Evolutionary conservation across 768 basidiomycete species (phyloP), one percentile per base, ranked within the genome.

Genomic region (Leccinum disarticulatum): DNA sequence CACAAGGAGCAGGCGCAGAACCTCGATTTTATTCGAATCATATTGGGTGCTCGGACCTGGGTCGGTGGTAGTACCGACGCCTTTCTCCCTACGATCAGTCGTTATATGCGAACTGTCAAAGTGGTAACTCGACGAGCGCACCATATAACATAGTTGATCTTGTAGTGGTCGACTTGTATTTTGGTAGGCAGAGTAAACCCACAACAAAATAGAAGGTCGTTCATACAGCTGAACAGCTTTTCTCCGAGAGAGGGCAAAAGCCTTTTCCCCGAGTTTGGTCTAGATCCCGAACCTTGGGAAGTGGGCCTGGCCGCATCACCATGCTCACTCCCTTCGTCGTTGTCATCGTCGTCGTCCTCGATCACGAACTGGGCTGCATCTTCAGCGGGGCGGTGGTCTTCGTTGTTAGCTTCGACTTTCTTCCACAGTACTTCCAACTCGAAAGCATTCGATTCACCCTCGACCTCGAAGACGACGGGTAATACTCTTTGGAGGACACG

Each of bases 151-250:
- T 94, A 90, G 70, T 89, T 87, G 49, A 94, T 87, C 70, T 91
- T 90, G 71, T 91, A 84, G 65, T 88, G 87, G 68, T 90, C 87
- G 52, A 86, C 82, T 70, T 91, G 88, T 49, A 90, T 77, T 71
- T 83, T 84, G 30, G 81, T 82, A 9, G 96, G 92, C 9, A 98
- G 76, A 0, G 95, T 96, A 66, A 98, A 97, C 13, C 93, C 94
- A 65, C 93, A 95, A 70, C 93, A 94, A 73, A 96, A 98, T 41
- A 97, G 71, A 11, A 98, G 79, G 70, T 98, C 95, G 58, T 93
- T 83, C 10, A 93, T 77, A 59, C 87, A 86, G 66, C 81, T 83
- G 64, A 96, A 89, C 22, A 98, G 77, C 62, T 84, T 81, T 68
- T 95, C 93, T 1, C 87, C 90, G 4, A 96, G 75, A 17, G 90